Base-by-base conservation (phyloP, 2,329 filamentous ascomycete species). In the Trichoderma harzianum region DNA sequence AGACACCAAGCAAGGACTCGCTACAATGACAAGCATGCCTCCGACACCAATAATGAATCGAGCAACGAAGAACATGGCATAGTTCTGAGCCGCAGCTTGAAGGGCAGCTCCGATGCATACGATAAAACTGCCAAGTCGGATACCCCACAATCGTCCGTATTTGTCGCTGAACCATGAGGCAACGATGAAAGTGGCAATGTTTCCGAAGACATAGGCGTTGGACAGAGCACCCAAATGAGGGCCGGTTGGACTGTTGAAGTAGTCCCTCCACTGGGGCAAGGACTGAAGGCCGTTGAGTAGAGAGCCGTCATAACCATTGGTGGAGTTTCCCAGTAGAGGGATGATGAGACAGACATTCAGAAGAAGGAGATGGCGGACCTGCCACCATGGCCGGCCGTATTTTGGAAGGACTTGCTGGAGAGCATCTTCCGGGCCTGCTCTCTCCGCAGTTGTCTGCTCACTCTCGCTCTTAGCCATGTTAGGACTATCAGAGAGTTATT, bases 21-120 rank as follows among this genome's bases (percentile, higher is more conserved):
- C 86, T 85, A 6, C 77, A 75, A 5, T 85, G 43, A 83, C 84
- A 73, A 86, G 87, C 0, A 84, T 82, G n/a, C 88, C 83, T 3
- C 87, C 87, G 30, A 87, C 85, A 2, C 87, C 87, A 18, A 89
- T 80, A 18, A 89, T 76, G 70, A 87, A 84, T 70, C 87, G 83
- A 21, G 85, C 82, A 8, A 86, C 80, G 47, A 88, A 82, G 74
- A 87, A 89, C 86, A 88, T 88, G 64, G 79, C 86, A 71, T 78
- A 76, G 57, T 76, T 77, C 26, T 69, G 64, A 32, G 75, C 76
- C 60, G 75, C 76, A 24, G 76, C 77, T 64, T 82, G 80, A 0
- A 82, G 47, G 80, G 77, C 76, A 80, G 79, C 60, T 18, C 60
- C 60, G 8, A 64, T 12, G 30, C 58, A 61, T 2, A 61, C 32